Conservation (phyloP, 768 basidiomycete genomes). For the Termitomyces sp. region DNA sequence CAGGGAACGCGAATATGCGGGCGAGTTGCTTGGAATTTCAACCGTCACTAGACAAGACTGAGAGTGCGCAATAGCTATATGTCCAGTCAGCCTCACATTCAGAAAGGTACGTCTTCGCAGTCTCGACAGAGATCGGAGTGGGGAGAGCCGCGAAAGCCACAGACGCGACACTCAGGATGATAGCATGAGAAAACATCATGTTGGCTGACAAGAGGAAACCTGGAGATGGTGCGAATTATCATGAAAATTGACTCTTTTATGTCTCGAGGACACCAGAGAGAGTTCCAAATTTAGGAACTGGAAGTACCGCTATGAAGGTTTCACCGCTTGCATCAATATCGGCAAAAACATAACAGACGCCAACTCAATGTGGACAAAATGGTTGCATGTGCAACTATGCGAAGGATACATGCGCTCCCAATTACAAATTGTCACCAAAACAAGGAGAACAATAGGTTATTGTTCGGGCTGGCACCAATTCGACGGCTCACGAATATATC, state of each 20-base stretch:
- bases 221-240: background rate
- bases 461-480: background rate
- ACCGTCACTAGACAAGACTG: constrained; percentile 23
- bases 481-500: background rate
- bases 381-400: constrained; percentile 1
- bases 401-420: background rate
- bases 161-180: constrained; percentile 13
- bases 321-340: background rate
- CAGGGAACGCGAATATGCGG: constrained; percentile 28
- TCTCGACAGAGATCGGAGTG: constrained; percentile 24
- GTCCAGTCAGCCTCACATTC: constrained; percentile 16
- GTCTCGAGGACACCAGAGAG: background rate
- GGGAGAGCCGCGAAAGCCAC: constrained; percentile 19
- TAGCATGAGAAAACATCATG: constrained; percentile 9
- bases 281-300: background rate
- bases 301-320: background rate
- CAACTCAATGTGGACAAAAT: background rate
- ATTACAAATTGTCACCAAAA: background rate
- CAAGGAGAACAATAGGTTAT: background rate
- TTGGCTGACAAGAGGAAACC: background rate
- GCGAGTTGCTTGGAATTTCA: constrained; percentile 24
- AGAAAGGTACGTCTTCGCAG: constrained; percentile 29
- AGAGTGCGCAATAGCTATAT: background rate
- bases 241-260: background rate
- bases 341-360: background rate